Conservation (phyloP, 2,329 filamentous ascomycete species). For the Hypoxylon sp. region DNA sequence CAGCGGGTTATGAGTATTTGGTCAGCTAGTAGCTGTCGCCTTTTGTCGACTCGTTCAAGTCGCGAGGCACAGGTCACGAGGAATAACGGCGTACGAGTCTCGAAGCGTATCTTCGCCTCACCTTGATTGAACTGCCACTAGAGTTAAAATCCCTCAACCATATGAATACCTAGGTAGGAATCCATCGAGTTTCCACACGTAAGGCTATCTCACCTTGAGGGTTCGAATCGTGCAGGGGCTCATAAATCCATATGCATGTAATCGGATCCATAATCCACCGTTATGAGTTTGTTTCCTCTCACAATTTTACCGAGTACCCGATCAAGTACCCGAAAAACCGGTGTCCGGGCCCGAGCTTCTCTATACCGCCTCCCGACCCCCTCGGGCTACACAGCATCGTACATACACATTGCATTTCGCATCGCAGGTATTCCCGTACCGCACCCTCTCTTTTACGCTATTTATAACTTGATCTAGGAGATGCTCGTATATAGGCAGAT, state of each 20-base stretch:
- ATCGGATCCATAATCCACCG: too few species aligned
- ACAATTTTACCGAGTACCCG: too few species aligned
- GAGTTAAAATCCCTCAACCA: too few species aligned
- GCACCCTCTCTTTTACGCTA: conserved; percentile 9
- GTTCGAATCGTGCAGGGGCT: not conserved
- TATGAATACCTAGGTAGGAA: too few species aligned
- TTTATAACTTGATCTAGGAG: too few species aligned
- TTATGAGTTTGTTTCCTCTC: not conserved
- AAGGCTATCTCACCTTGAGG: not conserved
- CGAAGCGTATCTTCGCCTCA: too few species aligned
- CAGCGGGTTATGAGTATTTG: conserved; percentile 11
- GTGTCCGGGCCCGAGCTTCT: not conserved
- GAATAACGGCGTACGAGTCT: too few species aligned
- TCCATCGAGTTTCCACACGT: not conserved
- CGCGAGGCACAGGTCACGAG: too few species aligned
- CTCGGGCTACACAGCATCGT: conserved; percentile 20
- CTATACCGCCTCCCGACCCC: not conserved
- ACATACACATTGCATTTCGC: conserved; percentile 5
- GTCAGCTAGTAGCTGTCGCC: too few species aligned
- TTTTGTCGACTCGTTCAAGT: too few species aligned
- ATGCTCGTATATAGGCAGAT: conserved; percentile 1
- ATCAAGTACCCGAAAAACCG: not conserved
- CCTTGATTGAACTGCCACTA: too few species aligned
- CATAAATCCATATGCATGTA: not conserved
- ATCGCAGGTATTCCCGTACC: conserved; percentile 10